These are phyloP conservation scores for Heliamphora pulchella DNA, from an alignment of 179 eudicot species.

Conservation along the genomic window DNA sequence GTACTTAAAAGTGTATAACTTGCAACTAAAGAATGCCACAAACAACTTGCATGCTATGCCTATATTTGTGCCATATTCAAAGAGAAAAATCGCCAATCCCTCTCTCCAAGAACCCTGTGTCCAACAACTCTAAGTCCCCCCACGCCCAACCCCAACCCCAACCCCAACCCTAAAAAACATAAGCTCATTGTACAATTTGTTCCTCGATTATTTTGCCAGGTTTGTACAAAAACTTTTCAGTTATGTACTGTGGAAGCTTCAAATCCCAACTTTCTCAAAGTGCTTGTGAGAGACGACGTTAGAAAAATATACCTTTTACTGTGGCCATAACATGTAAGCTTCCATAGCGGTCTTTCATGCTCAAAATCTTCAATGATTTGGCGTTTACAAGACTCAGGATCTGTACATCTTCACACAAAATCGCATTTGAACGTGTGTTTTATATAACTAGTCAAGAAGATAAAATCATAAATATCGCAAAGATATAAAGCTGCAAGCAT, in stretches of 20 bases:
- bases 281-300: not conserved
- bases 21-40: not conserved
- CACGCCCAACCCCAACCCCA: not conserved
- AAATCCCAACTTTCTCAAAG: constrained; percentile 6
- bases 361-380: constrained; percentile 59
- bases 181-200: not conserved
- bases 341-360: constrained; percentile 87
- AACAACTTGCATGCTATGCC: not conserved
- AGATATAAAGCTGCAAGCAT: constrained; percentile 11
- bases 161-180: too few relatives aligned
- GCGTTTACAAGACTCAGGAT: constrained; percentile 70
- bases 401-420: constrained; percentile 61
- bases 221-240: not conserved
- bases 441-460: not conserved
- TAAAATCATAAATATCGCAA: not conserved
- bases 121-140: too few relatives aligned
- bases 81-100: not conserved
- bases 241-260: not conserved
- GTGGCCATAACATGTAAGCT: constrained; percentile 93
- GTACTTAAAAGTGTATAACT: not conserved
- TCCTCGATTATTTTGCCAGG: not conserved
- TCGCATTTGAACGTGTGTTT: constrained; percentile 12
- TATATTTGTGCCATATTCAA: not conserved
- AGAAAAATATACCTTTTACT: constrained; percentile 43
- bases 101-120: not conserved